Evolutionary conservation across 306 rosid species (phyloP).

Genomic region (Vicia villosa): DNA sequence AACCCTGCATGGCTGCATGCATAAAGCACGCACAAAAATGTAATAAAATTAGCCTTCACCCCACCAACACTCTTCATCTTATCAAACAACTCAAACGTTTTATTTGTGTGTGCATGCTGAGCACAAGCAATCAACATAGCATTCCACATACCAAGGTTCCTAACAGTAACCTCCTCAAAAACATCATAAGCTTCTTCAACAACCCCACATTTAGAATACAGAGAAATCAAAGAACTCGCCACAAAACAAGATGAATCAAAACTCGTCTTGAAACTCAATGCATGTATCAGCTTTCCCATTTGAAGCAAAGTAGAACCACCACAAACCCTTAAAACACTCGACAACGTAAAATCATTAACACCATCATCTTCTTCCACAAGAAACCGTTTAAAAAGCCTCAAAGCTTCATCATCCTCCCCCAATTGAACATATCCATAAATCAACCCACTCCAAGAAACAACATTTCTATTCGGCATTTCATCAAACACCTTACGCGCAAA

Average conservation of each 20-base stretch:
- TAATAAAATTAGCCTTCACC: slow-evolving; percentile 82
- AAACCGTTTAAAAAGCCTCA: slow-evolving; percentile 61
- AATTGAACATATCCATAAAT: slow-evolving; percentile 71
- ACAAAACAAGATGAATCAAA: slow-evolving; percentile 73
- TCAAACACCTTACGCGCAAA: slow-evolving; percentile 63
- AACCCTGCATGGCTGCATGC: slow-evolving; percentile 92
- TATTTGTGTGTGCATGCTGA: slow-evolving; percentile 73
- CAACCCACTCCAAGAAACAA: slow-evolving; percentile 88
- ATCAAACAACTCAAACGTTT: slow-evolving; percentile 58
- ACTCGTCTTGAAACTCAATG: slow-evolving; percentile 70
- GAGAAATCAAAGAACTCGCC: slow-evolving; percentile 73
- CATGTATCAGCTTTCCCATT: slow-evolving; percentile 78
- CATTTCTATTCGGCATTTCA: slow-evolving; percentile 72
- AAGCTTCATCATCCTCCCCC: slow-evolving; percentile 71
- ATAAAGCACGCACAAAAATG: slow-evolving; percentile 74
- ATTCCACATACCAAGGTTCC: slow-evolving; percentile 93
- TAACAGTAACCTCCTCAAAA: slow-evolving; percentile 56
- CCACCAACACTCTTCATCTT: slow-evolving; percentile 59
- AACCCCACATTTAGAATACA: slow-evolving; percentile 77
- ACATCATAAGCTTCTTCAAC: slow-evolving; percentile 70
- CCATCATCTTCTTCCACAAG: slow-evolving; percentile 44
- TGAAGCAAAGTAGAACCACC: slow-evolving; percentile 63
- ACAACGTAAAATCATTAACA: slow-evolving; percentile 78
- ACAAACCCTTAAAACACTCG: slow-evolving; percentile 79
- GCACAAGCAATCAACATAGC: slow-evolving; percentile 82